Percentiles rank a stretch among this genome's conserved stretches.
These are phyloP conservation scores for Casuarina glauca DNA, from an alignment of 306 rosid genomes.

Conservation along the genomic window DNA sequence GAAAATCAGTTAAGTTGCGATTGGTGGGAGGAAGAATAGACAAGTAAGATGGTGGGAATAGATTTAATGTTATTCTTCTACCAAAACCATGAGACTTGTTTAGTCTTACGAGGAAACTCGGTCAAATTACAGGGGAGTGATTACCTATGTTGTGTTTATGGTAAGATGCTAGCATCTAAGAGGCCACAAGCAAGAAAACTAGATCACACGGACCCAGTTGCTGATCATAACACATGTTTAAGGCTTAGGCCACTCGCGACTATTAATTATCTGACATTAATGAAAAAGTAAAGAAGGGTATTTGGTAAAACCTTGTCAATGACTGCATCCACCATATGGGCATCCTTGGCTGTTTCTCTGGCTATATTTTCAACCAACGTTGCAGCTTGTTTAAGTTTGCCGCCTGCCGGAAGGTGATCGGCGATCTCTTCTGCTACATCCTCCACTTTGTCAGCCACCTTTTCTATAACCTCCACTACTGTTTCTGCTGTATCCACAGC, in stretches of 20 bases:
- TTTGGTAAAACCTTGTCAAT: slow-evolving; percentile 43
- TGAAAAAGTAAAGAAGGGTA: not conserved
- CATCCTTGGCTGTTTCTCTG: slow-evolving; percentile 27
- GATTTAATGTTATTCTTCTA: no score
- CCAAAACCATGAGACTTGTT: not conserved
- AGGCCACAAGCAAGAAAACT: not conserved
- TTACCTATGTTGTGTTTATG: not conserved
- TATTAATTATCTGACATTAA: no score
- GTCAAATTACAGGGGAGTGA: not conserved
- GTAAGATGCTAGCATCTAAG: no score
- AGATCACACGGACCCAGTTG: not conserved
- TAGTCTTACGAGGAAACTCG: no score
- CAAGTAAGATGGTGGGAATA: not conserved
- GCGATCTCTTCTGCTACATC: slow-evolving; percentile 48
- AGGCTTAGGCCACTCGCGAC: no score
- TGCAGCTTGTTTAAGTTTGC: slow-evolving; percentile 37
- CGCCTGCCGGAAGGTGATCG: slow-evolving; percentile 43
- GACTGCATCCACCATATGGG: slow-evolving; percentile 34
- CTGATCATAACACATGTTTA: no score
- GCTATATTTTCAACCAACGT: slow-evolving; percentile 44
- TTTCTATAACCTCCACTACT: slow-evolving; percentile 45
- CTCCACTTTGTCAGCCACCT: slow-evolving; percentile 56
- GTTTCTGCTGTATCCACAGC: slow-evolving; percentile 42
- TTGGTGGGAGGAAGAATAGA: not conserved
- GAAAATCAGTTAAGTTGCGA: not conserved